Percentiles rank a stretch among this genome's conserved stretches.
phyloP scores from a whole-genome alignment of 768 basidiomycete genomes.

The Podaxis pistillaris region DNA sequence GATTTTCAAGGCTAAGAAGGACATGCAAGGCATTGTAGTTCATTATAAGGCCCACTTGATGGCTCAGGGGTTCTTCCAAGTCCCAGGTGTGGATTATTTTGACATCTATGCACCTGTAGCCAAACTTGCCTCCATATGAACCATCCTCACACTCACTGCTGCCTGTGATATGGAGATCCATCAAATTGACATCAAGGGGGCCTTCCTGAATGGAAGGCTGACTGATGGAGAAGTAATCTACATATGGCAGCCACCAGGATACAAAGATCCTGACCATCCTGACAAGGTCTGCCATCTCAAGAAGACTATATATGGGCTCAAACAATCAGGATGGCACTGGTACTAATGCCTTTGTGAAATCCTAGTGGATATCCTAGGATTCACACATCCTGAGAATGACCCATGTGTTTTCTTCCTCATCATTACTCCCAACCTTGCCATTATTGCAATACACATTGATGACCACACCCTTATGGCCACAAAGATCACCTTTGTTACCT shows the following conservation, averaged over 20 bases:
- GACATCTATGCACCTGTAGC: constrained; percentile 31
- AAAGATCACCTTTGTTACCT: no score
- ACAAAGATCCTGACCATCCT: background rate
- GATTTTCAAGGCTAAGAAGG: constrained; percentile 19
- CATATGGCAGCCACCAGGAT: constrained; percentile 39
- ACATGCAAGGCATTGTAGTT: constrained; percentile 20
- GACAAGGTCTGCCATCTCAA: constrained; percentile 21
- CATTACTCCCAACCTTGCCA: no score
- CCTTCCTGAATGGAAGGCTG: constrained; percentile 38
- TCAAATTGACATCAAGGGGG: constrained; percentile 12
- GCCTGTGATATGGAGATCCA: constrained; percentile 30
- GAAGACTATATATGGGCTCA: constrained; percentile 20
- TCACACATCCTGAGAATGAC: constrained; percentile 20
- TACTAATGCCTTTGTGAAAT: constrained; percentile 18
- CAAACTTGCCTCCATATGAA: constrained; percentile 22
- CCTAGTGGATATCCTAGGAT: constrained; percentile 16
- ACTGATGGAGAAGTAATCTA: constrained; percentile 33
- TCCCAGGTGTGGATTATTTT: constrained; percentile 37
- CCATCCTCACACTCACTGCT: constrained; percentile 33
- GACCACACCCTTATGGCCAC: no score
- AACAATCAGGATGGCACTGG: constrained; percentile 22
- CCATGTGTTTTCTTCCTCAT: no score
- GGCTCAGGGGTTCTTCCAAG: constrained; percentile 40
- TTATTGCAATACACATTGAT: no score
- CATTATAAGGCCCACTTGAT: constrained; percentile 22